Percentiles rank a stretch among this genome's conserved stretches.
Evolutionary conservation across 176 grass and related monocot genomes (phyloP).

Genomic region (Neostapfia colusana): DNA sequence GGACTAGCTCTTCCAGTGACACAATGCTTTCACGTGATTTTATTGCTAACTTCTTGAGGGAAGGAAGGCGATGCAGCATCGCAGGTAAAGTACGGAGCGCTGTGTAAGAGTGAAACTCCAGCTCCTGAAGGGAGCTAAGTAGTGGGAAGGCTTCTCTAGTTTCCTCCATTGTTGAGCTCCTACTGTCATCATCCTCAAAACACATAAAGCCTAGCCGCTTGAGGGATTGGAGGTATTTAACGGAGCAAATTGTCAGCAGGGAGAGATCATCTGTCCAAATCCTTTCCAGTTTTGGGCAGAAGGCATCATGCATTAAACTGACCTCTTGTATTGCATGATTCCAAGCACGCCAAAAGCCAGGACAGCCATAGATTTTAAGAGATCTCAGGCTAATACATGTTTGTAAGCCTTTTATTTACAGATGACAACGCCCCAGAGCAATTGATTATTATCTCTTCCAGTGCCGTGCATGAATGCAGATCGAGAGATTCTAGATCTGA

Average conservation of each 20-base stretch:
- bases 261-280: conserved; percentile 25
- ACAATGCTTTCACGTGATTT: conserved; percentile 10
- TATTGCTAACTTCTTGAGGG: conserved; percentile 35
- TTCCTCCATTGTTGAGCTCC: not conserved
- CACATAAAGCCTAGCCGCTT: conserved; percentile 13
- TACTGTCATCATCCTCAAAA: conserved; percentile 16
- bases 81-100: not conserved
- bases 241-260: not conserved
- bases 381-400: too few species aligned
- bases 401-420: too few species aligned
- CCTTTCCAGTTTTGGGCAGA: conserved; percentile 9
- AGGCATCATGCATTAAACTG: not conserved
- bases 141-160: conserved; percentile 16
- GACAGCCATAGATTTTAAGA: too few species aligned
- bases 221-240: conserved; percentile 14
- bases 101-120: not conserved
- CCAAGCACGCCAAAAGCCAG: too few species aligned
- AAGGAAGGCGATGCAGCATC: conserved; percentile 24
- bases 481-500: conserved; percentile 22
- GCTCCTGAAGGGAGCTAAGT: too few species aligned
- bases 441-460: conserved; percentile 25
- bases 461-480: conserved; percentile 2
- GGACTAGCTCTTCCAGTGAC: conserved; percentile 8
- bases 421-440: not conserved
- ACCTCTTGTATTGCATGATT: not conserved